phyloP scores from a whole-genome alignment of 2,329 filamentous ascomycete species.

The Ambrosiella xylebori region DNA sequence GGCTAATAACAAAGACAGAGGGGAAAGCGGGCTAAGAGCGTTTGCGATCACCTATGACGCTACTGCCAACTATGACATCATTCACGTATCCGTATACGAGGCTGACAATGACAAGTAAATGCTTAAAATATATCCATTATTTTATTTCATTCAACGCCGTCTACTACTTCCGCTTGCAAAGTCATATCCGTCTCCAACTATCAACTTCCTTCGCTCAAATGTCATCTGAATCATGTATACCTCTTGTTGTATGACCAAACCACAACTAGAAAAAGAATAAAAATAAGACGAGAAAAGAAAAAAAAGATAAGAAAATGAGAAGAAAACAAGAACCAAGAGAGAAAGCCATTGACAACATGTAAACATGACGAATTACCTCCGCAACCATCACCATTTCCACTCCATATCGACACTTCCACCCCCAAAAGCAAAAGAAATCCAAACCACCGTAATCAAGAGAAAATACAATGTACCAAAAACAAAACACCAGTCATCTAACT shows the following conservation, averaged over 20 bases:
- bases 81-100: neutral
- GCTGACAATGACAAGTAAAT: too few relatives aligned
- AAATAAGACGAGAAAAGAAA: neutral
- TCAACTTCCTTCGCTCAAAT: too few relatives aligned
- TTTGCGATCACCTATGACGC: neutral
- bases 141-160: slow-evolving; percentile 4
- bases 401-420: neutral
- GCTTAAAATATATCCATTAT: slow-evolving; percentile 1
- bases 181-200: neutral
- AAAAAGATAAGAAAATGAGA: neutral
- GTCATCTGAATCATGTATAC: neutral
- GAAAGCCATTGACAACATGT: slow-evolving; percentile 5
- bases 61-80: neutral
- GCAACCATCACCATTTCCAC: neutral
- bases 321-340: neutral
- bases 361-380: slow-evolving; percentile 6
- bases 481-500: neutral
- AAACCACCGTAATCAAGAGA: slow-evolving; percentile 6
- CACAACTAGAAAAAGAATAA: neutral
- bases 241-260: neutral
- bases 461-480: neutral
- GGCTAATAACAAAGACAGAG: too few relatives aligned
- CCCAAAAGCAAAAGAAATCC: neutral
- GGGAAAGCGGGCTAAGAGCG: too few relatives aligned
- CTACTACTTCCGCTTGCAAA: neutral